Evolutionary conservation across 139 green algal species (phyloP).

Genomic region (Micractinium sp.): DNA sequence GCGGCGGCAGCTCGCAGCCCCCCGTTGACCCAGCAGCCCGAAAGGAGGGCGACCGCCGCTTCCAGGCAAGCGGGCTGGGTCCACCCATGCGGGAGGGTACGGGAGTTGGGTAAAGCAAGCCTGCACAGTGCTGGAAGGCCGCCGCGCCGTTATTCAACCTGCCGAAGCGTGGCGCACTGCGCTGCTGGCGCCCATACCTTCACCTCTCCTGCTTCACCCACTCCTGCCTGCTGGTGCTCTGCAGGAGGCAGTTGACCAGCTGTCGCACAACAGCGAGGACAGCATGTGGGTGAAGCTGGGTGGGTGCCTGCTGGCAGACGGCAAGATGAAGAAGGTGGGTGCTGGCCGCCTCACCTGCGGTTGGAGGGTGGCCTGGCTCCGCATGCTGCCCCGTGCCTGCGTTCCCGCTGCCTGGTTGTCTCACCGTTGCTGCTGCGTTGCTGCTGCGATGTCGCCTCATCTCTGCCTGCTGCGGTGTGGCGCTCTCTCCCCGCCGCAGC

Average conservation of each 20-base stretch:
- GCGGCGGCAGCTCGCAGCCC: not conserved
- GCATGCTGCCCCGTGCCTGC: not conserved
- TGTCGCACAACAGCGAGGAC: slow-evolving; percentile 38
- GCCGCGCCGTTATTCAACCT: too few species aligned
- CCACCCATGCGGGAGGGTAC: too few species aligned
- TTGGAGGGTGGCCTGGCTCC: too few species aligned
- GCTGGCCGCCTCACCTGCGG: not conserved
- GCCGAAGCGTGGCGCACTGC: too few species aligned
- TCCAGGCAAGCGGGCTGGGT: not conserved
- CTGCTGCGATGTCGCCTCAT: too few species aligned
- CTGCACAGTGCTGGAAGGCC: not conserved
- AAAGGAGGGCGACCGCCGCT: slow-evolving; percentile 13
- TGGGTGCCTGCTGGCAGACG: slow-evolving; percentile 25
- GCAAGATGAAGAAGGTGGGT: slow-evolving; percentile 33
- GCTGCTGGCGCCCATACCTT: not conserved
- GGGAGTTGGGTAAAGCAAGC: not conserved
- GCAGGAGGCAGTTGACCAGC: slow-evolving; percentile 15
- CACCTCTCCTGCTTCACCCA: not conserved
- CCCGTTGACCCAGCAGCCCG: not conserved
- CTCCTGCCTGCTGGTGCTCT: not conserved
- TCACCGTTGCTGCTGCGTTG: not conserved
- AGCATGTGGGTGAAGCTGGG: slow-evolving; percentile 39
- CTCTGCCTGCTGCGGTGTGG: not conserved
- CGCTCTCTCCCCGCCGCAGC: too few species aligned
- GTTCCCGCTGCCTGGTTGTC: not conserved